A percentile compares a stretch with the other conserved stretches of the same genome.
These are phyloP conservation scores for Irpex sp. DNA, from an alignment of 1,284 basidiomycete species.

Conservation along the genomic window DNA sequence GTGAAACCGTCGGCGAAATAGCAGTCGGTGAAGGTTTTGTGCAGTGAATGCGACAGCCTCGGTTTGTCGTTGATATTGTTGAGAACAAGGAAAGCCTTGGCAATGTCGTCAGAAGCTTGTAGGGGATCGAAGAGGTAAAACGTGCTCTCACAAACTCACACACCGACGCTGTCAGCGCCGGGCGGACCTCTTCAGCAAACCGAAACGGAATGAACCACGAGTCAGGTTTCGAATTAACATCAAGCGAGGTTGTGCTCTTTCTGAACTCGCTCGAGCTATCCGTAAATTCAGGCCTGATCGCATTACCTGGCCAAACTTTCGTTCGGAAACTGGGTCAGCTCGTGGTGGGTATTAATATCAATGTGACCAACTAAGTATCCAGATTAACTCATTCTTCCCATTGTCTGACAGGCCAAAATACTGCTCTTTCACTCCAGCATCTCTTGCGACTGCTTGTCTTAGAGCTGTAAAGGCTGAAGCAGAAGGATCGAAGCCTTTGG, in stretches of 20 bases:
- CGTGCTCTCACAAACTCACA: slow-evolving; percentile 15
- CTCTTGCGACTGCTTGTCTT: slow-evolving; percentile 9
- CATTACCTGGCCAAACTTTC: neutral
- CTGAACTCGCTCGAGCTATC: neutral
- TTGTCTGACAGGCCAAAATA: slow-evolving; percentile 16
- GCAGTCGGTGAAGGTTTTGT: slow-evolving; percentile 24
- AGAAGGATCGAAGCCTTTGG: slow-evolving; percentile 12
- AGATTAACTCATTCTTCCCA: slow-evolving; percentile 9
- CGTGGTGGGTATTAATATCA: neutral
- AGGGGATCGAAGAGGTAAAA: neutral
- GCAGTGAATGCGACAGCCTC: slow-evolving; percentile 9
- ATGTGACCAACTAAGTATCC: slow-evolving; percentile 18
- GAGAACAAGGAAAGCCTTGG: neutral
- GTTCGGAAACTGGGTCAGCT: neutral
- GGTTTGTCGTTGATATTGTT: neutral
- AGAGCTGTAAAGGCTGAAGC: slow-evolving; percentile 14
- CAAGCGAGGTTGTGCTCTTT: neutral
- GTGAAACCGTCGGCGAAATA: slow-evolving; percentile 21
- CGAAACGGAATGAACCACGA: slow-evolving; percentile 13
- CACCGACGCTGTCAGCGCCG: slow-evolving; percentile 17
- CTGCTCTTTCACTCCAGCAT: slow-evolving; percentile 17
- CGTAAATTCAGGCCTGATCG: neutral
- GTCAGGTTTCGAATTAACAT: neutral
- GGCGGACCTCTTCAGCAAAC: slow-evolving; percentile 9
- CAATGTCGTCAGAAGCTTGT: neutral